Evolutionary conservation across 179 eudicot species (phyloP), one percentile per base, ranked within the genome.

Genomic region (Heliamphora pulchella): DNA sequence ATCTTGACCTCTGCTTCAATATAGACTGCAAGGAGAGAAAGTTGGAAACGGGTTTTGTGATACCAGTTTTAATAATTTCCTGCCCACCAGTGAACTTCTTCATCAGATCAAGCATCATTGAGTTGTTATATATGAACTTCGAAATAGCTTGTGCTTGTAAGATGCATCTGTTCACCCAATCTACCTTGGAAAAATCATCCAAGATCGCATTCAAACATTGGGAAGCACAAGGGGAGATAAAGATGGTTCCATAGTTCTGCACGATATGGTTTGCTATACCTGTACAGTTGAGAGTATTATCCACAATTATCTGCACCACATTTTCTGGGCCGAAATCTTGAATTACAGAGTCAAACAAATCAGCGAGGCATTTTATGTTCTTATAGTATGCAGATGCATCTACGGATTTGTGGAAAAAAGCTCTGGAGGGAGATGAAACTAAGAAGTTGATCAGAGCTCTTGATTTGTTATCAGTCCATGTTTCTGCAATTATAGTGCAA

Each of bases 391-490:
- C 86, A 41, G 98, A 92, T 8, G 94, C 94, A 69, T 96, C 99
- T 1, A 92, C 96, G 0, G 99, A 94, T 83, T 92, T 96, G 88
- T 96, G 94, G 83, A 96, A 96, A 82, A 90, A 94, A 69, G 97
- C 91, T 83, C 96, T 84, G 1, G 96, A 89, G 15, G 99, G 99
- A 31, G 99, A 96, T 39, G 99, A 92, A 84, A 94, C 92, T 58
- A 88, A 86, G 83, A 96, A 94, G 75, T 94, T 96, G 53, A 96
- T 90, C 77, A 96, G 22, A 76, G 97, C 99, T 82, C 86, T 92
- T 4, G 96, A 88, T 85, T 92, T 96, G 85, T 92, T 90, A 85
- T 96, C 99, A 17, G 98, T 90, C 97, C 98, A 96, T 31, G 97
- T 90, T 79, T 96, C 96, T 58, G 92, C 96, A 74, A 94, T 86